Base-by-base conservation (phyloP, 768 basidiomycete genomes). In the Exidia glandulosa region DNA sequence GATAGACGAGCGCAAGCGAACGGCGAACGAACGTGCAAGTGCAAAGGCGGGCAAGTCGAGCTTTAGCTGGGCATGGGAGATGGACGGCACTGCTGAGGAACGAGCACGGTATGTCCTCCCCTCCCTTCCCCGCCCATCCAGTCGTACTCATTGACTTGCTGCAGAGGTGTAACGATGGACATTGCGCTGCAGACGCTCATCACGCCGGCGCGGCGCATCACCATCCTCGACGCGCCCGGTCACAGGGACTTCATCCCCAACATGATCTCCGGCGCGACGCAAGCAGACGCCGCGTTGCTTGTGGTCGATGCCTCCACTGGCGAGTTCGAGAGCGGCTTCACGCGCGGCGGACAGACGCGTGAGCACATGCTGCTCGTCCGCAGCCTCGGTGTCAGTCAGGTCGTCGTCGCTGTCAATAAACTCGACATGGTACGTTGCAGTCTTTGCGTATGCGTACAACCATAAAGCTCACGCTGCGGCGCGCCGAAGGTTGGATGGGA, bases 211-310 rank as follows among this genome's bases (percentile, higher is more conserved):
- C 81, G 88, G 56, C 81, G 84, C 63, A 85, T 98, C 64, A 96
- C 93, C 1, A 82, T 99, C n/a, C 81, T 99, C 32, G 96, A 99
- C 66, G 95, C 95, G 0, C 96, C 96, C 0, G 96, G 96, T 0
- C 96, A 99, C 72, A 88, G 86, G 64, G 96, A 99, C 68, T 98
- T 98, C 66, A 88, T 99, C 63, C 96, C 96, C 1, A 98, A 98
- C 69, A 98, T 98, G 95, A 99, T 99, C 57, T 97, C 94, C 0
- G 96, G 96, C 1, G 95, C 96, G 6, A 86, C 94, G 2, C 96
- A 97, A 72, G 96, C 95, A 0, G 96, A 98, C 65, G 91, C 91
- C 54, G 93, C 96, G 0, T 73, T 98, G 7, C 83, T 98, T 25
- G 94, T 98, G 3, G 85, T 99, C 30, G 96, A 96, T 70, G 86